Base-by-base conservation (phyloP, 768 basidiomycete species). In the Xanthoconium purpureum region DNA sequence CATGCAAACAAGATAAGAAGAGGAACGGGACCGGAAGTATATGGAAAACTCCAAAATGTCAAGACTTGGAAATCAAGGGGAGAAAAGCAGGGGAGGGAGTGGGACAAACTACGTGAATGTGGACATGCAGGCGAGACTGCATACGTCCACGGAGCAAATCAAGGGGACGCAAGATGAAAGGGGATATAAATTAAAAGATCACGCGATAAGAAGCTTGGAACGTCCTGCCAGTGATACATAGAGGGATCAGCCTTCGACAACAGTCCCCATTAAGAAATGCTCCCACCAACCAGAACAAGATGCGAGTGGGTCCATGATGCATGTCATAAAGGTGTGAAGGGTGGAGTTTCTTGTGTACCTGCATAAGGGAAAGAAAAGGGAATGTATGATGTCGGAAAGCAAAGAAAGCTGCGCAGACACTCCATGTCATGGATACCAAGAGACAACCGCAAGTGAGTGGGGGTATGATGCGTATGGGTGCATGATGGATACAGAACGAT, bases 401-500 rank as follows among this genome's bases (percentile, higher is more conserved):
- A 42, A 54, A 43, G 43, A 60, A 57, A 54, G 29, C 47, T 47
- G 56, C 52, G 55, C 39, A 57, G 50, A 62, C 52, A 55, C 59
- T 58, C 58, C 60, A 60, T 55, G 47, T 35, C 44, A 30, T 47
- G 56, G 53, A 45, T 56, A 54, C 60, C 61, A 59, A 59, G 48
- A 60, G 54, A 61, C 55, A 61, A 49, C 53, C 56, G 57, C 56
- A 52, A 37, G 55, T 57, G 57, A 48, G 60, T 54, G 56, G 36
- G 64, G 62, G 61, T 70, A 71, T 68, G 64, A 47, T 64, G 63
- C 57, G 61, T 58, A 57, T 68, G 59, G 47, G 44, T 62, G 69
- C 59, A 63, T 61, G 67, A 70, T 67, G 65, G 69, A 73, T 71
- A 72, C 71, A 71, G 44, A 71, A 63, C 58, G 69, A 66, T 66